These are phyloP conservation scores for Didymellaceae sp. DNA, from an alignment of 2,329 filamentous ascomycete species.

Conservation along the genomic window DNA sequence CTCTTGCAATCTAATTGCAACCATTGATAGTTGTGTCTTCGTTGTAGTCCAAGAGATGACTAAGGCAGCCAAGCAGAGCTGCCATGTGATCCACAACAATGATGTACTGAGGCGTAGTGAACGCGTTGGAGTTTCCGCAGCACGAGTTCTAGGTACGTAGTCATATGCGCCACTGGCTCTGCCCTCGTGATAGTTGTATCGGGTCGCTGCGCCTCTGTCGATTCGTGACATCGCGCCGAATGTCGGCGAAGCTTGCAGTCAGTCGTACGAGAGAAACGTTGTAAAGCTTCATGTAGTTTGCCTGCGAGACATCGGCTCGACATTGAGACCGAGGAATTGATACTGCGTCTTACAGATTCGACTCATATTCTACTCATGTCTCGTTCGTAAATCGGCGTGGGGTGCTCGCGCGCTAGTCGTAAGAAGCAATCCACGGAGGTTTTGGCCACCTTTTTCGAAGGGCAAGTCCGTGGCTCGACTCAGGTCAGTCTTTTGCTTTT, in stretches of 20 bases:
- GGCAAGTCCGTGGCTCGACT: neutral
- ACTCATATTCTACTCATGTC: neutral
- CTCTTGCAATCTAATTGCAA: too few relatives aligned
- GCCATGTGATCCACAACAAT: neutral
- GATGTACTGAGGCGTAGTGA: neutral
- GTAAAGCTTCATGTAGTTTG: neutral
- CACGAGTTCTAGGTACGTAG: neutral
- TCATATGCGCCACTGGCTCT: slow-evolving; percentile 1
- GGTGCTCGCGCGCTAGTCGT: neutral
- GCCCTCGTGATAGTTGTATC: slow-evolving; percentile 1
- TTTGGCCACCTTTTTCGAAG: neutral
- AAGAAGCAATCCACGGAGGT: neutral
- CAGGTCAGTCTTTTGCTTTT: neutral
- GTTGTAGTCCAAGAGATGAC: neutral
- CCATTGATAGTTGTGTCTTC: too few relatives aligned
- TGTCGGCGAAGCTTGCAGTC: neutral
- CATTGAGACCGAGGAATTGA: neutral
- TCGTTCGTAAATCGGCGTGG: neutral
- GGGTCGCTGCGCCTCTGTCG: slow-evolving; percentile 23
- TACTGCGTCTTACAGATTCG: neutral
- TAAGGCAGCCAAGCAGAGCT: neutral
- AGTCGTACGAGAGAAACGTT: slow-evolving; percentile 4
- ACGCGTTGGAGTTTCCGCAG: neutral
- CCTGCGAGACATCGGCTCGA: neutral
- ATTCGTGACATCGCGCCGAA: slow-evolving; percentile 18